Base-by-base conservation (phyloP, 2,329 filamentous ascomycete species). In the Fusarium sp. region DNA sequence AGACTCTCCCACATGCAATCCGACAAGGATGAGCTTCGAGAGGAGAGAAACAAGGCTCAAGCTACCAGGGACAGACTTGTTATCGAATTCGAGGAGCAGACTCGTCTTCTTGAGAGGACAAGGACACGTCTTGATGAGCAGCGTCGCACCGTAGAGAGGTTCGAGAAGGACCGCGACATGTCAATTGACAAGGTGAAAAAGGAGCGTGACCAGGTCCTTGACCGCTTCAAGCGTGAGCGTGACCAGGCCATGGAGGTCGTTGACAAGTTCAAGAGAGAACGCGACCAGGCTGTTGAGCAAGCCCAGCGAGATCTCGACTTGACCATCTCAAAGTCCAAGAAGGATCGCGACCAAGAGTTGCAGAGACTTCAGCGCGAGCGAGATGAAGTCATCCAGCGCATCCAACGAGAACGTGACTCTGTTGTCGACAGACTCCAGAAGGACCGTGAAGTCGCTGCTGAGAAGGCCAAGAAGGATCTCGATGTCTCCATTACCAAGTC, bases 21-120 rank as follows among this genome's bases (percentile, higher is more conserved):
- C 22, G 77, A 79, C 61, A 78, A 78, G 33, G 76, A 79, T 20
- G 76, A 79, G 57, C 75, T 79, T 6, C 64, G 73, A 17, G 60
- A 75, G 10, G 77, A 77, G 59, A 70, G 76, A 8, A 77, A 76
- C 70, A 77, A 76, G 67, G 75, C 70, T 7, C 69, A 75, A 10
- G 68, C 74, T 6, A 70, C 74, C 22, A 66, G 68, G 11, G 77
- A 79, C 18, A 75, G 68, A 35, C 73, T 79, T 18, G 69, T 59
- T 8, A 28, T 14, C 5, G 74, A 76, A 31, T 74, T 76, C 14
- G 72, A 76, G 7, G 72, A 76, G 31, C 74, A 75, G 35, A 68
- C 61, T 5, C 47, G 65, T 7, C 63, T 71, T 3, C 62, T 76
- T 17, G 74, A 76, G 47, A 57, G 52, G 18, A 75, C 72, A 3